Conservation (phyloP, 2,329 filamentous ascomycete genomes). For the Talaromyces amestolkiae region DNA sequence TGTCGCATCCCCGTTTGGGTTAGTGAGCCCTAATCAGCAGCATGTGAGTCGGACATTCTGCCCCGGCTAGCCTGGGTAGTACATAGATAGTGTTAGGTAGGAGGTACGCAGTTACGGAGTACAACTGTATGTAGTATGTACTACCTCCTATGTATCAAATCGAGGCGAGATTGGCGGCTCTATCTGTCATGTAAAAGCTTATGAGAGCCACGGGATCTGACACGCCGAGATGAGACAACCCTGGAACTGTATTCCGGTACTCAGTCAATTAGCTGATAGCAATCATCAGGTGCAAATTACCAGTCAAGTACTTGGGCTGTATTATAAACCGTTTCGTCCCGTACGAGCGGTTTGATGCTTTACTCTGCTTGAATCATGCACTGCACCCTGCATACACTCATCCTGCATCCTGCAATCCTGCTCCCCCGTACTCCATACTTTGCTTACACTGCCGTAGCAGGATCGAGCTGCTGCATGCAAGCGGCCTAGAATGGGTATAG, state of each 20-base stretch:
- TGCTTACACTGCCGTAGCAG: background rate
- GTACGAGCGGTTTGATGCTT: background rate
- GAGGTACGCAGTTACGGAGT: background rate
- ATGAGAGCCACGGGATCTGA: background rate
- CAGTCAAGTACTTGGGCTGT: background rate
- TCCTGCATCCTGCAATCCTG: background rate
- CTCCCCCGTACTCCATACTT: background rate
- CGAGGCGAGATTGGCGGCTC: conserved; percentile 5
- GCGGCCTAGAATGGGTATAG: background rate
- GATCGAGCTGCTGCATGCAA: background rate
- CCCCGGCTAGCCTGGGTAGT: background rate
- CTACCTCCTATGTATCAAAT: background rate
- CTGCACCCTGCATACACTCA: background rate
- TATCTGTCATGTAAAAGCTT: conserved; percentile 4
- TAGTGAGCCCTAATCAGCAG: conserved; percentile 5
- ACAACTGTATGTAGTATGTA: background rate
- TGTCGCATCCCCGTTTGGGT: background rate
- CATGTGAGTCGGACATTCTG: background rate
- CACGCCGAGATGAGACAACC: background rate
- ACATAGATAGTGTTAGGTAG: background rate
- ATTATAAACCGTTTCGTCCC: background rate
- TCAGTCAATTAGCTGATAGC: background rate
- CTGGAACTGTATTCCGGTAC: background rate
- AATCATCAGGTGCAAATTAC: background rate
- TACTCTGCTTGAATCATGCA: background rate